phyloP scores from a whole-genome alignment of 2,329 filamentous ascomycete genomes.

The Pyrenophora tritici-repentis region DNA sequence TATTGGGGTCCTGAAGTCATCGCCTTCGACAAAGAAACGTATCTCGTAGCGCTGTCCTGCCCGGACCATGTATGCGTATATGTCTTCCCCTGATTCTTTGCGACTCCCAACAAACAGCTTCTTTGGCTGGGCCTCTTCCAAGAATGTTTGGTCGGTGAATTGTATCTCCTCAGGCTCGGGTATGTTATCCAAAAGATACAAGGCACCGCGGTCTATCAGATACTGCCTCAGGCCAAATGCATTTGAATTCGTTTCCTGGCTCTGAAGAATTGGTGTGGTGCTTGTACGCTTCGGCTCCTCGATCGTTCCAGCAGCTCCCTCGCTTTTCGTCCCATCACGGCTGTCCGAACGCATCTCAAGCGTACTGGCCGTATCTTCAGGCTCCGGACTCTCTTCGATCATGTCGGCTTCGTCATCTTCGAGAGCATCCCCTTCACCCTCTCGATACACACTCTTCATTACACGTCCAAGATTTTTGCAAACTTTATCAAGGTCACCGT shows the following conservation, averaged over 20 bases:
- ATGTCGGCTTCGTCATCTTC: not conserved
- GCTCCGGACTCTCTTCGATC: conserved; percentile 15
- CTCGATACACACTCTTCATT: not conserved
- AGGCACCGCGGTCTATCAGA: conserved; percentile 4
- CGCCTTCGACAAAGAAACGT: conserved; percentile 9
- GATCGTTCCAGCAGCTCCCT: not conserved
- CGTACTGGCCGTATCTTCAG: conserved; percentile 5
- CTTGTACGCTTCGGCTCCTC: not conserved
- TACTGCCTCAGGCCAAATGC: conserved; percentile 3
- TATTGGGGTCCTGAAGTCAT: not conserved
- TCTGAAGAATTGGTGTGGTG: not conserved
- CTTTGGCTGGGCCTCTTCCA: conserved; percentile 10
- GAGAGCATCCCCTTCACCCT: not conserved
- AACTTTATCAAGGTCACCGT: conserved; percentile 7
- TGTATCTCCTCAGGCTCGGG: conserved; percentile 9
- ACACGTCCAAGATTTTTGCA: conserved; percentile 1
- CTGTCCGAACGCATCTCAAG: conserved; percentile 5
- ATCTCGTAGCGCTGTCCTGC: conserved; percentile 5
- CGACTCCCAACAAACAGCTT: conserved; percentile 16
- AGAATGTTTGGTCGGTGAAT: conserved; percentile 12
- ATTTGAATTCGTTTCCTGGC: conserved; percentile 5
- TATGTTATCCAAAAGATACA: conserved; percentile 16
- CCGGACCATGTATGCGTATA: conserved; percentile 15
- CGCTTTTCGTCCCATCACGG: not conserved
- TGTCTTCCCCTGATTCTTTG: conserved; percentile 6